These are phyloP conservation scores for Madurella mycetomatis DNA, from an alignment of 2,329 filamentous ascomycete species.

Conservation along the genomic window DNA sequence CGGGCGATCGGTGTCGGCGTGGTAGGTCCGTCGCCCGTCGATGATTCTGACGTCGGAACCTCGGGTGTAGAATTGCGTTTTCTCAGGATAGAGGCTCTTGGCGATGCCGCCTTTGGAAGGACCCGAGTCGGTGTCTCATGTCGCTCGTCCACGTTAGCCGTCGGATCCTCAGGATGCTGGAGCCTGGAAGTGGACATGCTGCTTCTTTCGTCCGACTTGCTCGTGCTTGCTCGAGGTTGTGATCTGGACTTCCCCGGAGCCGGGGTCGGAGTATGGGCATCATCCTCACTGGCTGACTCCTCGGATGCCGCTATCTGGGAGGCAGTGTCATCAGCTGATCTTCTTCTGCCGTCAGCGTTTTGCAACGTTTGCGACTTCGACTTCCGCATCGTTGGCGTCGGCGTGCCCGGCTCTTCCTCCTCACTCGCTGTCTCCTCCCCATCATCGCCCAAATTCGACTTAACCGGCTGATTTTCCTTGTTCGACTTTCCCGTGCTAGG, in stretches of 20 bases:
- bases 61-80: conserved; percentile 9
- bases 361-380: neutral
- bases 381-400: conserved; percentile 9
- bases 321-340: conserved; percentile 6
- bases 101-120: conserved; percentile 6
- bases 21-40: conserved; percentile 9
- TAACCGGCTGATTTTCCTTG: conserved; percentile 18
- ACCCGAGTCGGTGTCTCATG: conserved; percentile 6
- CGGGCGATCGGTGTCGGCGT: conserved; percentile 25
- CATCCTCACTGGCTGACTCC: neutral
- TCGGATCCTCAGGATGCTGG: conserved; percentile 11
- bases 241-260: conserved; percentile 8
- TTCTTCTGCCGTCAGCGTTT: neutral
- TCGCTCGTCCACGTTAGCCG: conserved; percentile 15
- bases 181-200: neutral
- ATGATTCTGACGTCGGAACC: conserved; percentile 2
- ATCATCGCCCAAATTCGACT: neutral
- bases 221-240: neutral
- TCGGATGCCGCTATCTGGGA: neutral
- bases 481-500: conserved; percentile 12
- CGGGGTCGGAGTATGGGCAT: conserved; percentile 8
- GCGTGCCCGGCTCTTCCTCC: conserved; percentile 10
- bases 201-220: neutral
- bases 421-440: conserved; percentile 3
- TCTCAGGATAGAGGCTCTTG: neutral